These are phyloP conservation scores for Colletotrichum cereale DNA, from an alignment of 2,329 filamentous ascomycete species.

Conservation along the genomic window DNA sequence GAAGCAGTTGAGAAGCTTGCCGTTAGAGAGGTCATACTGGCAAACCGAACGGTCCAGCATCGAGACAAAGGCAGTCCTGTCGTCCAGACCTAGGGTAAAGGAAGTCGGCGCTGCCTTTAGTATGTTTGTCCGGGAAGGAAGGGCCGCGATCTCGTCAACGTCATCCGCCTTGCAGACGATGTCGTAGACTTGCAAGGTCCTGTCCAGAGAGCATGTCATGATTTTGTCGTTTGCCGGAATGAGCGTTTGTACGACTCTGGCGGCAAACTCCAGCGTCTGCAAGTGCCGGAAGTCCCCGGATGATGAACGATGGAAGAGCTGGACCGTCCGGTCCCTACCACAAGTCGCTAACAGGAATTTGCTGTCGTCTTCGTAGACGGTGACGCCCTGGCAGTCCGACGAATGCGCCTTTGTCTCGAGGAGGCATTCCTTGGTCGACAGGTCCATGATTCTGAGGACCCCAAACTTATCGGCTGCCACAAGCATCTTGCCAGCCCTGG, in stretches of 20 bases:
- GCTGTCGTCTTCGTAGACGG: slow-evolving; percentile 73
- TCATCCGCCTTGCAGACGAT: slow-evolving; percentile 77
- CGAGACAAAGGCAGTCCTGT: slow-evolving; percentile 69
- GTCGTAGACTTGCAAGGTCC: slow-evolving; percentile 87
- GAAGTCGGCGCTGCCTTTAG: slow-evolving; percentile 90
- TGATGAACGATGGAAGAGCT: slow-evolving; percentile 79
- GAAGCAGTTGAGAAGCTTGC: slow-evolving; percentile 79
- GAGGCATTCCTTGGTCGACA: slow-evolving; percentile 69
- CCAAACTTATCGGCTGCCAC: slow-evolving; percentile 90
- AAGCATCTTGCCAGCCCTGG: slow-evolving; percentile 73
- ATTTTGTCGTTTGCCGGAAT: slow-evolving; percentile 81
- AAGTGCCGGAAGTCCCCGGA: slow-evolving; percentile 78
- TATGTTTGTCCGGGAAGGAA: slow-evolving; percentile 81
- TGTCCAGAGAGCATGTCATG: slow-evolving; percentile 89
- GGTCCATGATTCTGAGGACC: slow-evolving; percentile 79
- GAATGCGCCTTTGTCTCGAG: slow-evolving; percentile 88
- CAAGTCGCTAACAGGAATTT: slow-evolving; percentile 82
- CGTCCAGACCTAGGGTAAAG: slow-evolving; percentile 78
- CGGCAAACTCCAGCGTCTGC: slow-evolving; percentile 94
- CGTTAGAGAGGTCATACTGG: slow-evolving; percentile 74
- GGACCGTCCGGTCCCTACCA: slow-evolving; percentile 90
- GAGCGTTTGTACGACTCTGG: slow-evolving; percentile 81
- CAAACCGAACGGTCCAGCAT: slow-evolving; percentile 71
- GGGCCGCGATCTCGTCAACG: slow-evolving; percentile 77
- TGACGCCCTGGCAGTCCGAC: slow-evolving; percentile 85